A percentile compares a stretch with the other conserved stretches of the same genome.
These are phyloP conservation scores for Patellaria atrata DNA, from an alignment of 495 filamentous ascomycete genomes.

Conservation along the genomic window DNA sequence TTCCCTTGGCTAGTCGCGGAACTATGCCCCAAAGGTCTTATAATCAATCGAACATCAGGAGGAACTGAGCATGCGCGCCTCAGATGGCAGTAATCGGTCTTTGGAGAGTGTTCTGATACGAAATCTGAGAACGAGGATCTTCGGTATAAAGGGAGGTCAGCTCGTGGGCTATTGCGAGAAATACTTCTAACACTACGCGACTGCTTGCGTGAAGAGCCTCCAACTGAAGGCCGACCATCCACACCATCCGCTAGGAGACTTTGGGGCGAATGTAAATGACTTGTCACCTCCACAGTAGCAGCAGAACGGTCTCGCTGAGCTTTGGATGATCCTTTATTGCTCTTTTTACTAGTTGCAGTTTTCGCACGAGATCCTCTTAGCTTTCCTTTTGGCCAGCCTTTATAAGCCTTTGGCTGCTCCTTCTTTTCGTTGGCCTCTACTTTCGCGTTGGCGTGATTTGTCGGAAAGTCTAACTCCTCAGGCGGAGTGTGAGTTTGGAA, in stretches of 20 bases:
- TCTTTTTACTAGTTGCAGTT: slow-evolving; percentile 13
- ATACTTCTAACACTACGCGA: no score
- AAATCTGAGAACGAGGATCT: no score
- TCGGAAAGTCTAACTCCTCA: slow-evolving; percentile 9
- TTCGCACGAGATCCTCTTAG: slow-evolving; percentile 20
- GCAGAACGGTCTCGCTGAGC: slow-evolving; percentile 3
- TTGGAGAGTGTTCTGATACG: no score
- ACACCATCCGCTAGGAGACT: slow-evolving; percentile 13
- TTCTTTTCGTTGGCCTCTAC: slow-evolving; percentile 6
- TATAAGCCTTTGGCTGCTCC: slow-evolving; percentile 17
- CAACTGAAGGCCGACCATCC: no score
- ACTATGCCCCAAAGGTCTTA: no score
- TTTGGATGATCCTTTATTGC: slow-evolving; percentile 13
- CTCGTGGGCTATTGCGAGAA: no score
- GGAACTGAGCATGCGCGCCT: slow-evolving; percentile 23
- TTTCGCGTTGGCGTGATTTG: slow-evolving; percentile 1
- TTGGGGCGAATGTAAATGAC: slow-evolving; percentile 19
- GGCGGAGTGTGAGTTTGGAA: slow-evolving; percentile 22
- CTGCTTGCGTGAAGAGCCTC: no score
- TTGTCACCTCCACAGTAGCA: slow-evolving; percentile 1
- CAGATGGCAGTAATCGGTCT: no score
- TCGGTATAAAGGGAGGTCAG: no score
- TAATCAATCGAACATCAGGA: slow-evolving; percentile 8
- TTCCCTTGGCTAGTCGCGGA: no score
- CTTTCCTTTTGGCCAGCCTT: slow-evolving; percentile 31